Evolutionary conservation across 768 basidiomycete genomes (phyloP).

Genomic region (Boletus reticuloceps): DNA sequence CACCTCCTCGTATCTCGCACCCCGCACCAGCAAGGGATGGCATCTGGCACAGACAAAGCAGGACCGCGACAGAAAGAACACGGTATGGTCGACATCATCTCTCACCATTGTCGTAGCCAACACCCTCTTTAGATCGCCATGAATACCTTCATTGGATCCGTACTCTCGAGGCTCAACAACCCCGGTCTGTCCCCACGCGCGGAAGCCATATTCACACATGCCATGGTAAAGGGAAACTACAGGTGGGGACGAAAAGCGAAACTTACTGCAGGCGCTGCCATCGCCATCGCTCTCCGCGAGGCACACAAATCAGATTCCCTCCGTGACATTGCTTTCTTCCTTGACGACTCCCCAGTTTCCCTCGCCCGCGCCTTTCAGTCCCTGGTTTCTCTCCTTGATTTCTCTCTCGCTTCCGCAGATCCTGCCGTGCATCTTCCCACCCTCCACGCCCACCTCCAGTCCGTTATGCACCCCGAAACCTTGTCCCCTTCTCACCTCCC

Average conservation of each 20-base stretch:
- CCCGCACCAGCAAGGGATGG: slow-evolving; percentile 53
- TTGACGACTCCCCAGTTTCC: slow-evolving; percentile 49
- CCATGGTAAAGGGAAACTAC: slow-evolving; percentile 54
- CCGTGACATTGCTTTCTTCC: slow-evolving; percentile 63
- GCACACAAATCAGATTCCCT: slow-evolving; percentile 64
- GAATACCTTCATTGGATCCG: slow-evolving; percentile 56
- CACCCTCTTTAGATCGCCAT: slow-evolving; percentile 51
- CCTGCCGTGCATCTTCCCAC: slow-evolving; percentile 57
- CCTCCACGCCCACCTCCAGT: slow-evolving; percentile 52
- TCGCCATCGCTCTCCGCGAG: slow-evolving; percentile 72
- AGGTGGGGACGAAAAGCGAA: slow-evolving; percentile 77
- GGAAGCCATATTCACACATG: slow-evolving; percentile 64
- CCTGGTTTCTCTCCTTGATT: slow-evolving; percentile 49
- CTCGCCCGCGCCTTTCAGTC: slow-evolving; percentile 56
- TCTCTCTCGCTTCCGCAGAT: slow-evolving; percentile 54
- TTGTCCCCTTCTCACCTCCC: slow-evolving; percentile 30
- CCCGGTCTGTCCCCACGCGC: slow-evolving; percentile 66
- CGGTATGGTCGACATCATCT: slow-evolving; percentile 36
- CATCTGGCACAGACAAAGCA: slow-evolving; percentile 64
- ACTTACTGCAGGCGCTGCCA: slow-evolving; percentile 62
- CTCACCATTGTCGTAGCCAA: slow-evolving; percentile 13
- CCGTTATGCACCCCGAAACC: slow-evolving; percentile 33
- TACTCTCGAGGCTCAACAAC: slow-evolving; percentile 57
- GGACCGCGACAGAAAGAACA: slow-evolving; percentile 61
- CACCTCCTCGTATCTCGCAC: slow-evolving; percentile 44